Evolutionary conservation across 805 yeast species (phyloP).

Genomic region (Barnettozyma californica): DNA sequence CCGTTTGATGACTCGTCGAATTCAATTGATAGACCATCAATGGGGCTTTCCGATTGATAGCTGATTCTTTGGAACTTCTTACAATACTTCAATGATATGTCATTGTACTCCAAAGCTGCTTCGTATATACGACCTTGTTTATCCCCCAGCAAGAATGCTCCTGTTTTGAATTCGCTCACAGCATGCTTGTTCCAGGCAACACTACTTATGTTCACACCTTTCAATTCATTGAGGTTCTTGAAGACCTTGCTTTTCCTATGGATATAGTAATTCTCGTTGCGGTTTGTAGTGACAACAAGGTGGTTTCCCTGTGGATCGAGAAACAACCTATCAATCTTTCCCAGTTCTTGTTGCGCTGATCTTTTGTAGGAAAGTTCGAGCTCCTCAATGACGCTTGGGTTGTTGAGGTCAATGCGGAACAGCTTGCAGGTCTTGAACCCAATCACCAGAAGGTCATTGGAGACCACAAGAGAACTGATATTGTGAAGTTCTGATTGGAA

Average conservation of each 20-base stretch:
- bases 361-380: conserved; percentile 30
- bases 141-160: conserved; percentile 46
- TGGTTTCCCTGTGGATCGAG: conserved; percentile 50
- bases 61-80: conserved; percentile 37
- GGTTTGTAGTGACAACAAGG: conserved; percentile 42
- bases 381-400: conserved; percentile 53
- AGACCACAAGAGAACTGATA: conserved; percentile 47
- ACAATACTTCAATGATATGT: conserved; percentile 36
- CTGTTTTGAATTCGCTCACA: conserved; percentile 33
- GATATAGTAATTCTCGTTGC: conserved; percentile 43
- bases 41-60: conserved; percentile 22
- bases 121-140: conserved; percentile 45
- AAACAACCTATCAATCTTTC: conserved; percentile 33
- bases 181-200: conserved; percentile 38
- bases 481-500: conserved; percentile 43
- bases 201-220: conserved; percentile 37
- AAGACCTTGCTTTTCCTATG: conserved; percentile 36
- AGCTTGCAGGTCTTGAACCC: conserved; percentile 48
- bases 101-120: conserved; percentile 33
- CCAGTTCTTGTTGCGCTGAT: conserved; percentile 22
- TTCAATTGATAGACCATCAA: conserved; percentile 26
- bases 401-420: conserved; percentile 60
- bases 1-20: conserved; percentile 8
- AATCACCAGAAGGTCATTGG: conserved; percentile 49
- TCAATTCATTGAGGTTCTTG: conserved; percentile 41